Evolutionary conservation across 805 yeast genomes (phyloP).

Genomic region (Candida chilensis): DNA sequence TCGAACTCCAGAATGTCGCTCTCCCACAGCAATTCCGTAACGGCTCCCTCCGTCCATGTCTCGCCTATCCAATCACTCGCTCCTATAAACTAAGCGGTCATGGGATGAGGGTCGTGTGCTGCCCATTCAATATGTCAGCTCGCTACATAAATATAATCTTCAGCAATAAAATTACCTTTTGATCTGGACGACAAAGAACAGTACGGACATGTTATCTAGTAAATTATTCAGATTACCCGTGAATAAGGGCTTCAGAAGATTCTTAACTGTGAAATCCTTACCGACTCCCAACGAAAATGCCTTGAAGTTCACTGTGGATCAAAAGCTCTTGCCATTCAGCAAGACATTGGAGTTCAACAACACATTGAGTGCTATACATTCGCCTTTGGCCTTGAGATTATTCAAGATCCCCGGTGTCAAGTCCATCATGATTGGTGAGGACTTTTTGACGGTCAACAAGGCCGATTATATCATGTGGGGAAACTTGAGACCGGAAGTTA

Average conservation of each 20-base stretch:
- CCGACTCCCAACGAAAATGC: conserved; percentile 76
- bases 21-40: no score
- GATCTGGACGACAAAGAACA: no score
- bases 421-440: conserved; percentile 65
- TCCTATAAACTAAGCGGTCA: no score
- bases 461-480: conserved; percentile 56
- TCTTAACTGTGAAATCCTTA: conserved; percentile 30
- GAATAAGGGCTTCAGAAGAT: conserved; percentile 10
- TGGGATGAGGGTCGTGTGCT: no score
- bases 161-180: no score
- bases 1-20: no score
- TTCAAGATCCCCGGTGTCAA: conserved; percentile 58
- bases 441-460: conserved; percentile 66
- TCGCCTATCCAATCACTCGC: no score
- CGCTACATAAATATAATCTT: no score
- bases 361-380: conserved; percentile 43
- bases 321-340: conserved; percentile 31
- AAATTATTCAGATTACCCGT: no score
- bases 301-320: conserved; percentile 48
- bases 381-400: conserved; percentile 55
- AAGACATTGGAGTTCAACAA: conserved; percentile 45
- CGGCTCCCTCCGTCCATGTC: no score
- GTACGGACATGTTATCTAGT: no score
- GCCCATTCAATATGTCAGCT: no score
- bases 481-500: conserved; percentile 42